phyloP scores from a whole-genome alignment of 2,329 filamentous ascomycete species.

The Onygena corvina region DNA sequence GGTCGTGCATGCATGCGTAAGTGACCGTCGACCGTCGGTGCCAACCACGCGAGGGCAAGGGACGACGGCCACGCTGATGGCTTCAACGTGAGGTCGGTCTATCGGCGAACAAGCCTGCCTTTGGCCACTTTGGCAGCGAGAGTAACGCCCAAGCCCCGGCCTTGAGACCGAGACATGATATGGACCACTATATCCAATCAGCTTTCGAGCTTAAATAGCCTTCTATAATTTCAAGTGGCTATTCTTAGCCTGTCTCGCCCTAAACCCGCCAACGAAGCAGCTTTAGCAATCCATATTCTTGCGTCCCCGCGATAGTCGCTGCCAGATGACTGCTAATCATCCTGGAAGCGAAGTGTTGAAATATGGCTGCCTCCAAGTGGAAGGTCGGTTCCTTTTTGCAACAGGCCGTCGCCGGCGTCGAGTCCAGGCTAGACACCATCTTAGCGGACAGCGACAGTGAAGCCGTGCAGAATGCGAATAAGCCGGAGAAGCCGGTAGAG shows the following conservation, averaged over 20 bases:
- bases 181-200: background rate
- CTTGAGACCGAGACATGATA: too few species aligned
- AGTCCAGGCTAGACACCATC: slow-evolving; percentile 84
- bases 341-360: slow-evolving; percentile 19
- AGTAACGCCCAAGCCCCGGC: too few species aligned
- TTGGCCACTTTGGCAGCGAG: too few species aligned
- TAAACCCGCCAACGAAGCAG: background rate
- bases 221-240: background rate
- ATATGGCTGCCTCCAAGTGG: slow-evolving; percentile 48
- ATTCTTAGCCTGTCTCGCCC: background rate
- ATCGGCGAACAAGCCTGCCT: too few species aligned
- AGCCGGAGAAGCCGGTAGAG: slow-evolving; percentile 27
- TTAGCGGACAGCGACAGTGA: slow-evolving; percentile 62
- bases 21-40: too few species aligned
- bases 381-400: slow-evolving; percentile 59
- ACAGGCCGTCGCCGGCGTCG: slow-evolving; percentile 83
- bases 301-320: background rate
- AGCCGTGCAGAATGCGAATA: slow-evolving; percentile 19
- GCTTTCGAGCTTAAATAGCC: background rate
- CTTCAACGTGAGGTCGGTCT: too few species aligned
- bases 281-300: background rate
- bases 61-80: too few species aligned
- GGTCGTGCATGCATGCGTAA: too few species aligned
- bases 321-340: background rate
- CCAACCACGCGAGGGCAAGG: too few species aligned